These are phyloP conservation scores for Quambalaria eucalypti DNA, from an alignment of 1,284 basidiomycete genomes.

Conservation along the genomic window DNA sequence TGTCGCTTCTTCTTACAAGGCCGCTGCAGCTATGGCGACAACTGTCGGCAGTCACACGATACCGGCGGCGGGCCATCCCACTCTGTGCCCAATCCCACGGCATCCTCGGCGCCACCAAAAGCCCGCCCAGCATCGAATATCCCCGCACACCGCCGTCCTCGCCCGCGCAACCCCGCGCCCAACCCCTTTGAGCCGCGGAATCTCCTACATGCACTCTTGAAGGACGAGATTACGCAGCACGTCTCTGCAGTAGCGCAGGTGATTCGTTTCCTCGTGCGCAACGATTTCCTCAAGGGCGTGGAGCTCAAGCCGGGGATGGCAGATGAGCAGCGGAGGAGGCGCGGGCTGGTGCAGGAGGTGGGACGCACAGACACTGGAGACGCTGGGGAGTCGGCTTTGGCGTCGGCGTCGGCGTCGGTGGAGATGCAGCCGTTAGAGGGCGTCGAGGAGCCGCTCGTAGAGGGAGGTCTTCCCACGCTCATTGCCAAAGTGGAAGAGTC, in stretches of 20 bases:
- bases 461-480: background rate
- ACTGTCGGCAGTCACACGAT: slow-evolving; percentile 30
- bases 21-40: slow-evolving; percentile 28
- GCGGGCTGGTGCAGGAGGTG: slow-evolving; percentile 12
- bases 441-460: background rate
- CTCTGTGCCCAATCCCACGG: too few species aligned
- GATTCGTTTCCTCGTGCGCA: slow-evolving; percentile 82
- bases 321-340: slow-evolving; percentile 52
- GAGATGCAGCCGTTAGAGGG: background rate
- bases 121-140: background rate
- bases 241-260: slow-evolving; percentile 87
- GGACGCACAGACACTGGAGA: background rate
- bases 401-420: background rate
- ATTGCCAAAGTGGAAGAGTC: background rate
- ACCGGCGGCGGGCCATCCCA: background rate
- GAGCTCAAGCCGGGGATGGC: slow-evolving; percentile 74
- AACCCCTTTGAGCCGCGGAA: slow-evolving; percentile 42
- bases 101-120: background rate
- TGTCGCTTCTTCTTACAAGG: slow-evolving; percentile 29
- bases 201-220: slow-evolving; percentile 56
- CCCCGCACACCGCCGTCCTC: slow-evolving; percentile 11
- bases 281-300: slow-evolving; percentile 74
- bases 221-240: slow-evolving; percentile 79
- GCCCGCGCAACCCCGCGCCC: slow-evolving; percentile 23
- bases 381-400: background rate